Conservation (phyloP, 176 grass and related monocot genomes). For the Pharus latifolius region DNA sequence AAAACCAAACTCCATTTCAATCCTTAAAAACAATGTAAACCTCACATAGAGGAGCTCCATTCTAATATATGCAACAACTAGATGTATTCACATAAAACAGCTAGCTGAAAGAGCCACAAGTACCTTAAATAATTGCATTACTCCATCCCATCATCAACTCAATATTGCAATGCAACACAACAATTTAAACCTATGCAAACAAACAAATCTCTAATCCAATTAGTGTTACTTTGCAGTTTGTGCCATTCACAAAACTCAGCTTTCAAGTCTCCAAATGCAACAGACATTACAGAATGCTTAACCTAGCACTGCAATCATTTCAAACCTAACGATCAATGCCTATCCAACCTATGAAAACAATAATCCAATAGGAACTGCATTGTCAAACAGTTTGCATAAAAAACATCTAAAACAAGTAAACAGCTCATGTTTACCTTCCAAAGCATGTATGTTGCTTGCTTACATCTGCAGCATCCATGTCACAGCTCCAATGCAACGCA, state of each 20-base stretch:
- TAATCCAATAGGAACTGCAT: not conserved
- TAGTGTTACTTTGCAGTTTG: not conserved
- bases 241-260: not conserved
- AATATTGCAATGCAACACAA: not conserved
- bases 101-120: not conserved
- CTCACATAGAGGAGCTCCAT: not conserved
- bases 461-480: not conserved
- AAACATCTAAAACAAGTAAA: not conserved
- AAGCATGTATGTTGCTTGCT: not conserved
- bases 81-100: not conserved
- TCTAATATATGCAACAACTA: not conserved
- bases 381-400: not conserved
- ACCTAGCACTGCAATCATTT: not conserved
- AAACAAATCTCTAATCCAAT: not conserved
- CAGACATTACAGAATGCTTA: no score
- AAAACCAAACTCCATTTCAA: not conserved
- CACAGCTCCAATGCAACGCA: conserved; percentile 66
- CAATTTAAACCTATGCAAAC: not conserved
- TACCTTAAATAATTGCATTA: not conserved
- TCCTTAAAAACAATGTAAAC: not conserved
- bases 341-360: not conserved
- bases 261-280: not conserved
- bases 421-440: not conserved
- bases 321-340: not conserved
- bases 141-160: not conserved